Conservation (phyloP, 169 alveolate species). For the Cryptosporidium ubiquitum region DNA sequence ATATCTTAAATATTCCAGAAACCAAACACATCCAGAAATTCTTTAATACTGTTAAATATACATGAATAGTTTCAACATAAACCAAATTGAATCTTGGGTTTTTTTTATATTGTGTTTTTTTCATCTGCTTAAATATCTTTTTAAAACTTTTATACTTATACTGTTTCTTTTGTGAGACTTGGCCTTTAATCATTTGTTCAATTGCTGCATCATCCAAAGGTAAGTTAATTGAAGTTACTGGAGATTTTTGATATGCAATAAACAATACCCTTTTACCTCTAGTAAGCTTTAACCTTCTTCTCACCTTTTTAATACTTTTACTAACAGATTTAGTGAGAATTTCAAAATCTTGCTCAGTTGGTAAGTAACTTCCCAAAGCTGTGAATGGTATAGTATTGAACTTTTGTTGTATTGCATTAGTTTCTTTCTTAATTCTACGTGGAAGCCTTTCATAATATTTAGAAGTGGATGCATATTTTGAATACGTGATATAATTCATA, state of each 20-base stretch:
- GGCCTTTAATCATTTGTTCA: slow-evolving; percentile 37
- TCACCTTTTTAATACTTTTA: neutral
- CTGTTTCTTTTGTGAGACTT: slow-evolving; percentile 55
- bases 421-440: slow-evolving; percentile 45
- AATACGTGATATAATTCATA: slow-evolving; percentile 29
- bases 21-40: slow-evolving; percentile 68
- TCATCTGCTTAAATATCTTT: slow-evolving; percentile 52
- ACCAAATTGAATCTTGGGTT: slow-evolving; percentile 42
- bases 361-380: slow-evolving; percentile 66
- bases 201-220: slow-evolving; percentile 51
- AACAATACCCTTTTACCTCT: slow-evolving; percentile 58
- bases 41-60: slow-evolving; percentile 32
- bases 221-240: slow-evolving; percentile 20
- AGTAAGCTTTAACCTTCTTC: slow-evolving; percentile 27
- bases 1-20: slow-evolving; percentile 55
- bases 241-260: slow-evolving; percentile 52
- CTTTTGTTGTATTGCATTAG: slow-evolving; percentile 62
- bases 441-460: slow-evolving; percentile 50
- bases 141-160: slow-evolving; percentile 26
- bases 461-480: slow-evolving; percentile 58
- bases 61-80: slow-evolving; percentile 10
- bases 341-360: slow-evolving; percentile 51
- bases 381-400: slow-evolving; percentile 56
- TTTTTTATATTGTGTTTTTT: slow-evolving; percentile 50
- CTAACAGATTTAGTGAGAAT: slow-evolving; percentile 23